Conservation (phyloP, 1,139 yeast genomes). For the Geotrichum histeridarum region DNA sequence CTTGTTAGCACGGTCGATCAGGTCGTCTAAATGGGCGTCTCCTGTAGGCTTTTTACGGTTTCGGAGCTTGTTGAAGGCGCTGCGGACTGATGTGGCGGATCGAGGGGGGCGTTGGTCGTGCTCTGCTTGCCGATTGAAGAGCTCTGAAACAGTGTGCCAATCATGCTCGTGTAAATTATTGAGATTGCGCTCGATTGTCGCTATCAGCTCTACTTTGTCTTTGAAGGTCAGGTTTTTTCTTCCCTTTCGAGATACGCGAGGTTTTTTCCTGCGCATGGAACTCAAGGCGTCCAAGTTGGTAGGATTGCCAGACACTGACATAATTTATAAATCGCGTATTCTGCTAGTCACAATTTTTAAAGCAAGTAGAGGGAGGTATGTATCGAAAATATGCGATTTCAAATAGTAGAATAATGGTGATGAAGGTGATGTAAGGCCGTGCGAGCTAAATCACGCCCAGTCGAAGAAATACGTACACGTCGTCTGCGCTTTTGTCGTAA, state of each 20-base stretch:
- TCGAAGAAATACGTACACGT: too few relatives aligned
- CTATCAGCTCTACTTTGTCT: slow-evolving; percentile 14
- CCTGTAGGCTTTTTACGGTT: slow-evolving; percentile 7
- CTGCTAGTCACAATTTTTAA: too few relatives aligned
- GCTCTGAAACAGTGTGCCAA: slow-evolving; percentile 13
- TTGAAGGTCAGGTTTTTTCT: slow-evolving; percentile 13
- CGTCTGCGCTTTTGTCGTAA: too few relatives aligned
- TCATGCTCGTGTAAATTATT: slow-evolving; percentile 13
- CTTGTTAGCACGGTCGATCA: slow-evolving; percentile 9
- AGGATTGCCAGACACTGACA: slow-evolving; percentile 1
- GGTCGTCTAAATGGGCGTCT: slow-evolving; percentile 5
- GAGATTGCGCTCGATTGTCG: slow-evolving; percentile 8
- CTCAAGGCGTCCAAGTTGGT: neutral
- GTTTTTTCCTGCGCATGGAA: slow-evolving; percentile 9
- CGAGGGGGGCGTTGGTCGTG: slow-evolving; percentile 14
- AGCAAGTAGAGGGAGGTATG: too few relatives aligned
- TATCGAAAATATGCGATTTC: too few relatives aligned
- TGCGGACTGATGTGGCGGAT: slow-evolving; percentile 14
- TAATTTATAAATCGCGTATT: neutral
- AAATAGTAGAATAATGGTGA: too few relatives aligned
- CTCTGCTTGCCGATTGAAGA: slow-evolving; percentile 13
- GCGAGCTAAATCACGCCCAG: too few relatives aligned
- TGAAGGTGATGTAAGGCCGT: too few relatives aligned
- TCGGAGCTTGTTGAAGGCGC: slow-evolving; percentile 16
- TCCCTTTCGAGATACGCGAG: slow-evolving; percentile 15